Conservation (phyloP, 1,284 basidiomycete species). For the Nidula niveotomentosa region DNA sequence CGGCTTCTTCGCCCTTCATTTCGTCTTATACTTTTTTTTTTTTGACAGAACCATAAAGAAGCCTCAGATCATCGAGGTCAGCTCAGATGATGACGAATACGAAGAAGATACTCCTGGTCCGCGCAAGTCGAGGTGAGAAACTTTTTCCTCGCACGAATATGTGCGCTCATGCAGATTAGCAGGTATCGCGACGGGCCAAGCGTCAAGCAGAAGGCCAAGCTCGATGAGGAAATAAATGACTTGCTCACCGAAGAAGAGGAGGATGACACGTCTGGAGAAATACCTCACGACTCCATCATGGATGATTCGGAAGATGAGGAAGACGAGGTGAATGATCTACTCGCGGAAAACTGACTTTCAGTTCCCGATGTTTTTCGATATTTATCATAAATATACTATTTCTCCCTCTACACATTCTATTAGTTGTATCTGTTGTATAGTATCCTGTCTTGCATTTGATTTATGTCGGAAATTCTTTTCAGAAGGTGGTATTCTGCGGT, state of each 20-base stretch:
- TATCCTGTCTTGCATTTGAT: no score
- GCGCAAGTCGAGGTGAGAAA: slow-evolving; percentile 9
- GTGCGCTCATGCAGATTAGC: background rate
- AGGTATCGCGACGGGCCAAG: slow-evolving; percentile 1
- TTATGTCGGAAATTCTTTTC: no score
- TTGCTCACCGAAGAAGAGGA: slow-evolving; percentile 21
- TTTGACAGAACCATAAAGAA: slow-evolving; percentile 29
- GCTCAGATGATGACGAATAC: slow-evolving; percentile 30
- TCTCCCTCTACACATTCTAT: no score
- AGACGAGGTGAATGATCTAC: slow-evolving; percentile 37
- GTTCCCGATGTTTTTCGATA: no score
- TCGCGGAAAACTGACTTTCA: slow-evolving; percentile 22
- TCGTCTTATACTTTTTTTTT: slow-evolving; percentile 1
- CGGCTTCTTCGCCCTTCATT: slow-evolving; percentile 11
- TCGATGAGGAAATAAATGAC: slow-evolving; percentile 26
- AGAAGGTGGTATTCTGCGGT: no score
- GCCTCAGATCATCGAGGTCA: slow-evolving; percentile 22
- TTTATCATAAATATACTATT: no score
- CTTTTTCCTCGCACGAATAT: background rate
- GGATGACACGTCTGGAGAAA: slow-evolving; percentile 18
- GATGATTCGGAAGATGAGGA: slow-evolving; percentile 34
- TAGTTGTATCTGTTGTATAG: no score
- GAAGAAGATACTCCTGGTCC: slow-evolving; percentile 7
- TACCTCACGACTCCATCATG: slow-evolving; percentile 31
- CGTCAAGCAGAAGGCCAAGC: slow-evolving; percentile 21